Conservation (phyloP, 495 filamentous ascomycete genomes). For the Trichoderma parareesei region DNA sequence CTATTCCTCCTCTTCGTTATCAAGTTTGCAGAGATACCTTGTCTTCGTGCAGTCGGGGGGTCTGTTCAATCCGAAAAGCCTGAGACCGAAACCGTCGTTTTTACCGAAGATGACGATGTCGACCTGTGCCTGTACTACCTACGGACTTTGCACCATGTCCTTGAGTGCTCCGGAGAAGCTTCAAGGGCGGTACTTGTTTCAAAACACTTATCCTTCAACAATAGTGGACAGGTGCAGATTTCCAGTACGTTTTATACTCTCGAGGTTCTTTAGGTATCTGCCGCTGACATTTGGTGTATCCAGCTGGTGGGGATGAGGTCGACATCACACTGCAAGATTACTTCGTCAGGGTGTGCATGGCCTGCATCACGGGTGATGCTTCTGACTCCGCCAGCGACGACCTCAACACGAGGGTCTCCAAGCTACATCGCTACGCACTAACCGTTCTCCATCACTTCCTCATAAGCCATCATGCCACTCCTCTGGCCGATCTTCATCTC, state of each 20-base stretch:
- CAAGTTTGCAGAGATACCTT: conserved; percentile 45
- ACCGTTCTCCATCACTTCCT: conserved; percentile 69
- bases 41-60: conserved; percentile 31
- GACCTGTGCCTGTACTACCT: conserved; percentile 73
- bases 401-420: conserved; percentile 36
- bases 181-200: conserved; percentile 55
- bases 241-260: conserved; percentile 26
- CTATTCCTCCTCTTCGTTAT: conserved; percentile 48
- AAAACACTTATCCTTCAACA: conserved; percentile 31
- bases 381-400: conserved; percentile 23
- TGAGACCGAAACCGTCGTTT: conserved; percentile 19
- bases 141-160: conserved; percentile 61
- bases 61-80: conserved; percentile 22
- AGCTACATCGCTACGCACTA: conserved; percentile 62
- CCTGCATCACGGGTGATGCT: conserved; percentile 45
- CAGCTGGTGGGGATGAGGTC: conserved; percentile 37
- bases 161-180: conserved; percentile 52
- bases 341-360: conserved; percentile 50
- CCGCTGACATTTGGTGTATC: conserved; percentile 17
- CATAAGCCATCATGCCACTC: conserved; percentile 57
- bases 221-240: conserved; percentile 32
- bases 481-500: conserved; percentile 59
- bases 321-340: conserved; percentile 52
- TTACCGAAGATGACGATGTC: conserved; percentile 52
- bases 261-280: not conserved